A percentile compares a stretch with the other conserved stretches of the same genome.
These are phyloP conservation scores for Monosporascus cannonballus DNA, from an alignment of 2,329 filamentous ascomycete species.

Conservation along the genomic window DNA sequence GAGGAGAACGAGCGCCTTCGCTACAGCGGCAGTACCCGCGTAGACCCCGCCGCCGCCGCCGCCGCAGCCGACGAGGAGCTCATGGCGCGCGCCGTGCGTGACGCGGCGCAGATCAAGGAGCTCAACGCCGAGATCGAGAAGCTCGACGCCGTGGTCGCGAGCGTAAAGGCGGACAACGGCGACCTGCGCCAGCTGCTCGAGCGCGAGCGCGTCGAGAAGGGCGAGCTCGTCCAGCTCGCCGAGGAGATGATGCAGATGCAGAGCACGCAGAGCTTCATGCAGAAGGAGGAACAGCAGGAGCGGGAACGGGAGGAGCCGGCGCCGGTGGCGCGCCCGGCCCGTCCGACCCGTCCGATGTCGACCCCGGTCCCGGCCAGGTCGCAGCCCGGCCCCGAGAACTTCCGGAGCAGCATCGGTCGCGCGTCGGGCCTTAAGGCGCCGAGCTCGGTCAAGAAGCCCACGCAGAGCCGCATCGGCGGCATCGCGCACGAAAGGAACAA, in stretches of 20 bases:
- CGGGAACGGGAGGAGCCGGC: conserved; percentile 9
- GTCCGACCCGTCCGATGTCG: background rate
- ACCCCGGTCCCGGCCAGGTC: conserved; percentile 14
- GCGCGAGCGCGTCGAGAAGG: conserved; percentile 74
- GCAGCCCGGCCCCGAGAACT: conserved; percentile 29
- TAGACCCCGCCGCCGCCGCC: conserved; percentile 45
- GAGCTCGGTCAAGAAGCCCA: conserved; percentile 35
- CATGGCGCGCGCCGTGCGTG: conserved; percentile 53
- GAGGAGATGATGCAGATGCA: conserved; percentile 77
- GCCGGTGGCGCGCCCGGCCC: background rate
- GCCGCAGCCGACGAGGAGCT: conserved; percentile 44
- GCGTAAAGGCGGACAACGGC: conserved; percentile 64
- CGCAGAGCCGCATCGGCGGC: conserved; percentile 42
- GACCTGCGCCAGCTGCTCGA: conserved; percentile 61
- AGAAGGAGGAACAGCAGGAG: conserved; percentile 13
- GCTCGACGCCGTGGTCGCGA: conserved; percentile 64
- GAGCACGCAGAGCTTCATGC: conserved; percentile 35
- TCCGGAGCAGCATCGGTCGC: conserved; percentile 46
- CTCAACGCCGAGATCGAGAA: conserved; percentile 70
- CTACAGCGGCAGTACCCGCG: conserved; percentile 60
- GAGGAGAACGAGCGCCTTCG: conserved; percentile 70
- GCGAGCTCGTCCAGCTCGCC: conserved; percentile 72
- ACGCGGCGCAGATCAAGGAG: conserved; percentile 61
- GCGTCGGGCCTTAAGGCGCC: conserved; percentile 58
- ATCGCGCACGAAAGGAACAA: conserved; percentile 39